These are phyloP conservation scores for Xerocomus minutiporus DNA, from an alignment of 1,284 basidiomycete genomes.

Conservation along the genomic window DNA sequence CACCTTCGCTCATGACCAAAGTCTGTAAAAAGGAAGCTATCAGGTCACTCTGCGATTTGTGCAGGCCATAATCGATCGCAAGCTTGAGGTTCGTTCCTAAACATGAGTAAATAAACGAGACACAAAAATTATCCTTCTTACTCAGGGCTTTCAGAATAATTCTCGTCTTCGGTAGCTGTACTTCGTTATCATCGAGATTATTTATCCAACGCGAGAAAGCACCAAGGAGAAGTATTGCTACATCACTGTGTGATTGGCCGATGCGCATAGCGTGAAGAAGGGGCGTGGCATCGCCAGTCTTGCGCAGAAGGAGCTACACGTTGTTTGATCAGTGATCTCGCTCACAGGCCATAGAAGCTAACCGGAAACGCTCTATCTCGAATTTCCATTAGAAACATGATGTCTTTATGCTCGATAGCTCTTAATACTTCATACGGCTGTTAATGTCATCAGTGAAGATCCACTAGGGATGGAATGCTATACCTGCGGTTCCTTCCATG, in stretches of 20 bases:
- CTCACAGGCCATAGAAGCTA: constrained; percentile 10
- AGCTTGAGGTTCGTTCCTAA: constrained; percentile 76
- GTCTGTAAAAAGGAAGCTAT: constrained; percentile 81
- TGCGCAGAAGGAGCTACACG: constrained; percentile 61
- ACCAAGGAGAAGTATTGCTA: constrained; percentile 71
- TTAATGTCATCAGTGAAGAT: not conserved
- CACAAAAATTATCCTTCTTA: constrained; percentile 33
- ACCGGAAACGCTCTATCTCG: constrained; percentile 75
- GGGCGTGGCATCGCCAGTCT: constrained; percentile 70
- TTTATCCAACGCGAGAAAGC: constrained; percentile 81
- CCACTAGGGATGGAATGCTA: constrained; percentile 3
- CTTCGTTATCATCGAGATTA: constrained; percentile 66
- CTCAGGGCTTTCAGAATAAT: constrained; percentile 68
- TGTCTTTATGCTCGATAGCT: constrained; percentile 69
- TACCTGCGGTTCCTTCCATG: constrained; percentile 63
- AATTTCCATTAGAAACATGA: constrained; percentile 74
- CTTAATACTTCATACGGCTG: constrained; percentile 72
- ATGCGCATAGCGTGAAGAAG: constrained; percentile 79
- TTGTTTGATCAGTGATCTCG: constrained; percentile 5
- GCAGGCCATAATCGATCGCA: constrained; percentile 76
- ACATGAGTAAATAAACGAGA: constrained; percentile 12
- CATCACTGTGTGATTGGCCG: constrained; percentile 66
- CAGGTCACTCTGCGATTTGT: constrained; percentile 71
- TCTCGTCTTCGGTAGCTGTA: constrained; percentile 59
- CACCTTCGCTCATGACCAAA: constrained; percentile 82